Conservation (phyloP, 495 filamentous ascomycete species). For the Darksidea phi region DNA sequence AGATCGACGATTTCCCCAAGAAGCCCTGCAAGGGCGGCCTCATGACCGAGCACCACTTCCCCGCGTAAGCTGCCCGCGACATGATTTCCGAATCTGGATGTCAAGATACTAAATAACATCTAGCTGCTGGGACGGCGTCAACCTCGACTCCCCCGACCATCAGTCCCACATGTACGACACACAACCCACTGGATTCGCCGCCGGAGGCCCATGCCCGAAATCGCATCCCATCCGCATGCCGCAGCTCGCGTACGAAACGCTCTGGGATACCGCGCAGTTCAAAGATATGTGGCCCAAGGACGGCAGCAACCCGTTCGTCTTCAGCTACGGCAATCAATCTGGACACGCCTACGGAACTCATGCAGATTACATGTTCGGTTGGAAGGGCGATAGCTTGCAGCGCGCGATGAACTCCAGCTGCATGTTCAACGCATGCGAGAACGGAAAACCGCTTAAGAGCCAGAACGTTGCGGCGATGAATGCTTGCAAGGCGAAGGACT, state of each 20-base stretch:
- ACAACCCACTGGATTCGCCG: conserved; percentile 12
- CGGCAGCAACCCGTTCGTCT: conserved; percentile 21
- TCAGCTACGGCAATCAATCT: conserved; percentile 13
- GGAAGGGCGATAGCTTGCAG: conserved; percentile 30
- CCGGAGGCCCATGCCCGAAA: conserved; percentile 17
- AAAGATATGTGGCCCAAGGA: conserved; percentile 28
- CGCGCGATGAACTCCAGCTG: conserved; percentile 24
- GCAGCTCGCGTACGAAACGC: conserved; percentile 31
- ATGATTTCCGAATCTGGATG: no score
- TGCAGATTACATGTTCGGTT: conserved; percentile 32
- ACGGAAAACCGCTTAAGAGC: conserved; percentile 18
- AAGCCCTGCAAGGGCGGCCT: conserved; percentile 49
- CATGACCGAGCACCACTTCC: conserved; percentile 55
- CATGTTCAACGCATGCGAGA: conserved; percentile 34
- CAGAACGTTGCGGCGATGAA: conserved; percentile 29
- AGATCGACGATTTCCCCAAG: conserved; percentile 50
- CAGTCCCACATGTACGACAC: conserved; percentile 33
- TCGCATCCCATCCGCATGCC: conserved; percentile 31
- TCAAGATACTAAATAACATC: no score
- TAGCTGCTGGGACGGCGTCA: conserved; percentile 34
- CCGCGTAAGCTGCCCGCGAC: conserved; percentile 54
- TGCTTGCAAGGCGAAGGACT: conserved; percentile 13
- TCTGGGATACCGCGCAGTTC: conserved; percentile 31
- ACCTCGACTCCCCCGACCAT: conserved; percentile 28
- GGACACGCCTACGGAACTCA: conserved; percentile 28